Evolutionary conservation across 805 yeast species (phyloP), one percentile per base, ranked within the genome.

Genomic region (Metschnikowia arizonensis): DNA sequence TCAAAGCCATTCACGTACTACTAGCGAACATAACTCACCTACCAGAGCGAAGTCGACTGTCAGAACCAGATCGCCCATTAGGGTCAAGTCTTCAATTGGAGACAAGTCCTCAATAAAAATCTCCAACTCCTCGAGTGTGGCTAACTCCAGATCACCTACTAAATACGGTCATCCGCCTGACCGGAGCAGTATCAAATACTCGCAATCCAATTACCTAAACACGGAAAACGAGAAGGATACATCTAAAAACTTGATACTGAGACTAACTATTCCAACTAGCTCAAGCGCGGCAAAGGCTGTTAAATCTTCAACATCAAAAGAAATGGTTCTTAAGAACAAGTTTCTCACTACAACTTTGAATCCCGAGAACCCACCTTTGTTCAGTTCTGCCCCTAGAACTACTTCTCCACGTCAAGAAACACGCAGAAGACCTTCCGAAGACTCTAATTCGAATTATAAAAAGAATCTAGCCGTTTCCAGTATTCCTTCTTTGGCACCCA

Each of bases 341-440:
- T 66, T 69, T 42, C 57, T 68, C 28, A 63, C 72, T 0, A 66
- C 72, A 1, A 61, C 66, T 6, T 55, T 69, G 18, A 65, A 65
- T 19, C 68, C 72, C 0, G 56, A 60, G 3, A 62, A 61, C 10
- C 60, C 63, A 7, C 59, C 64, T 5, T 50, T 46, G 23, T 57
- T 65, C 26, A 57, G 33, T 14, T 37, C 33, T 9, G 54, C 32
- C 33, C 33, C 26, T 19, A 32, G 46, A 40, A 15, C 38, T 31
- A 47, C 14, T 51, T 53, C 40, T 7, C 40, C 40, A 12, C 32
- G 24, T n/a, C 14, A 49, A 44, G 36, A 54, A 46, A 40, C 40
- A 53, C 11, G 44, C 48, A 7, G 33, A 44, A 19, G 50, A 44
- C 15, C 54, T 6, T 12, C 42, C 21, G 30, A 47, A 38, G 11